Percentiles rank a stretch among this genome's conserved stretches.
Conservation (phyloP, 2,329 filamentous ascomycete genomes). For the Stagonosporopsis tanaceti region DNA sequence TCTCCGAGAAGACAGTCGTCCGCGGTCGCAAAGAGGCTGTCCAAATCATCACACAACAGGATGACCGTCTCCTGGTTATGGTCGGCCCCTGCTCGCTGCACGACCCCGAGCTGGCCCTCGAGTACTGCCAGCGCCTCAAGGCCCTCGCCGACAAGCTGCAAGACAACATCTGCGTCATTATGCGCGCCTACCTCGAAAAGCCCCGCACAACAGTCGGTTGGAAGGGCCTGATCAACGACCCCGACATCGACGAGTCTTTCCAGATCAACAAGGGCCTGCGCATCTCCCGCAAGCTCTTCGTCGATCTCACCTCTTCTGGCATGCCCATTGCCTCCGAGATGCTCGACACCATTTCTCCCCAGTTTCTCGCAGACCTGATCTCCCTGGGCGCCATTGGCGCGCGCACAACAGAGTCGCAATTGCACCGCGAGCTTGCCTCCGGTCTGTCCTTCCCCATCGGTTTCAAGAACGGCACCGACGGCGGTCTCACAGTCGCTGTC, state of each 20-base stretch:
- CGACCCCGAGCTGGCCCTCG: slow-evolving; percentile 85
- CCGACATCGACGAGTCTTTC: slow-evolving; percentile 95
- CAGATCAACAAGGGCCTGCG: slow-evolving; percentile 98
- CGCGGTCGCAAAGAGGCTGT: slow-evolving; percentile 74
- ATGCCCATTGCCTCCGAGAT: slow-evolving; percentile 98
- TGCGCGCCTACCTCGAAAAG: slow-evolving; percentile 99
- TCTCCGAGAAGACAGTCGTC: slow-evolving; percentile 72
- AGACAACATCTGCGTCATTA: slow-evolving; percentile 87
- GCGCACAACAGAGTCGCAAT: slow-evolving; percentile 93
- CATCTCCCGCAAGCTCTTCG: slow-evolving; percentile 91
- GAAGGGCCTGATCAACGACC: slow-evolving; percentile 99
- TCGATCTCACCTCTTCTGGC: slow-evolving; percentile 83
- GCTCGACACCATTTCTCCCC: slow-evolving; percentile 97
- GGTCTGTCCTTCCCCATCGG: slow-evolving; percentile 97
- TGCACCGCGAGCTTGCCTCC: slow-evolving; percentile 94
- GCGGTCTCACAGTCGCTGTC: slow-evolving; percentile 87
- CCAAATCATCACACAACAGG: slow-evolving; percentile 78
- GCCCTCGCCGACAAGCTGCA: slow-evolving; percentile 79
- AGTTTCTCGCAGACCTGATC: slow-evolving; percentile 96
- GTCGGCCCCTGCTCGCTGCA: slow-evolving; percentile 97
- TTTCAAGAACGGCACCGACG: slow-evolving; percentile 99
- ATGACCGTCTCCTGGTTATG: slow-evolving; percentile 90
- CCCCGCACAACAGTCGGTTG: slow-evolving; percentile 97
- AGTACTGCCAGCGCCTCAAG: slow-evolving; percentile 85
- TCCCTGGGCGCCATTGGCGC: slow-evolving; percentile 95